phyloP scores from a whole-genome alignment of 2,329 filamentous ascomycete genomes.

The Exophiala oligosperma region DNA sequence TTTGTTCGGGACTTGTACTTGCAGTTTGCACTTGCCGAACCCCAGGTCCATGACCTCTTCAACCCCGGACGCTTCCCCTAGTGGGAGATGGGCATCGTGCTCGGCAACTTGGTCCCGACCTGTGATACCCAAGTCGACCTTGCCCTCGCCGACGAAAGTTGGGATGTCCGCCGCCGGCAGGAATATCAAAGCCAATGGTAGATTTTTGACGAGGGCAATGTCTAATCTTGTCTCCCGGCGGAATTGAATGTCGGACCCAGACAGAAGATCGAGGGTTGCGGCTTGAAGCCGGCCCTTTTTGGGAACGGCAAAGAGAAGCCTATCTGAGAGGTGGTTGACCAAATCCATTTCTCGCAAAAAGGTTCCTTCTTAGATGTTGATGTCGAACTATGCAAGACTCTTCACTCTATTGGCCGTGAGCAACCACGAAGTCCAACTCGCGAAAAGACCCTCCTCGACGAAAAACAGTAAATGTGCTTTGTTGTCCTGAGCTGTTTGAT shows the following conservation, averaged over 20 bases:
- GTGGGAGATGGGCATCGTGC: conserved; percentile 64
- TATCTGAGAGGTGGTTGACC: conserved; percentile 76
- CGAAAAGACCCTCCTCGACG: too few relatives aligned
- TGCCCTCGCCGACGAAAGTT: conserved; percentile 93
- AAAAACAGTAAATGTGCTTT: too few relatives aligned
- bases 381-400: neutral
- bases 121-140: conserved; percentile 91
- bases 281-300: conserved; percentile 97
- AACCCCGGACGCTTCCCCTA: conserved; percentile 57
- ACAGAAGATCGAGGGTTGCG: conserved; percentile 82
- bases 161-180: conserved; percentile 96
- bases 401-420: neutral
- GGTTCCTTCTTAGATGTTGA: neutral
- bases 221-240: conserved; percentile 91
- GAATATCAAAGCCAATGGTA: conserved; percentile 92
- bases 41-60: conserved; percentile 87
- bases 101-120: conserved; percentile 90
- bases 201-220: conserved; percentile 96
- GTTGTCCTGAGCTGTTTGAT: neutral
- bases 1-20: conserved; percentile 94
- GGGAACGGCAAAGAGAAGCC: conserved; percentile 93
- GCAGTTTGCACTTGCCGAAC: conserved; percentile 87
- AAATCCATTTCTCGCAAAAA: conserved; percentile 53
- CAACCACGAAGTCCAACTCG: too few relatives aligned
- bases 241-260: conserved; percentile 96